Percentiles rank a stretch among this genome's conserved stretches.
Evolutionary conservation across 768 basidiomycete genomes (phyloP).

Genomic region (Cystofilobasidium bisporidii): DNA sequence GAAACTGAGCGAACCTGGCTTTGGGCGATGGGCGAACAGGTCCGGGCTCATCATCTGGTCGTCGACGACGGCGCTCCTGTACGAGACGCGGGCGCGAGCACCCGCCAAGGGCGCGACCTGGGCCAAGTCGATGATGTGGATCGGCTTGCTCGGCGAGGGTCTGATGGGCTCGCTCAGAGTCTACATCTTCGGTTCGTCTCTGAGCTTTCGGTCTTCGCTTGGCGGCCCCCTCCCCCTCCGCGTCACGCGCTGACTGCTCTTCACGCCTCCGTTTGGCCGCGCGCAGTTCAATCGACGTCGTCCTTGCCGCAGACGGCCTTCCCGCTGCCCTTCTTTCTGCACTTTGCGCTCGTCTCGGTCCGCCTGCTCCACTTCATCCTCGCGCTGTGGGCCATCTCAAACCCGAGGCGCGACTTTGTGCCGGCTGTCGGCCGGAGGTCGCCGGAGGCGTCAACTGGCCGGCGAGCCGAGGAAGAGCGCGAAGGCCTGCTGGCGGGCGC

Average conservation of each 20-base stretch:
- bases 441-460: not conserved
- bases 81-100: not conserved
- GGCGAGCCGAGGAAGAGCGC: not conserved
- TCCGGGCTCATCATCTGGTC: not conserved
- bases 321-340: conserved; percentile 22
- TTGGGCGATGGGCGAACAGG: not conserved
- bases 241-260: not conserved
- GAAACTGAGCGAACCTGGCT: too few relatives aligned
- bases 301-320: conserved; percentile 16
- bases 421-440: conserved; percentile 9
- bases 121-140: conserved; percentile 18
- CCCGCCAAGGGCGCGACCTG: conserved; percentile 6
- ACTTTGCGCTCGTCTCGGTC: conserved; percentile 16
- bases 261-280: not conserved
- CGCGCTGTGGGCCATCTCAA: conserved; percentile 15
- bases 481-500: not conserved
- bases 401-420: conserved; percentile 12
- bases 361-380: conserved; percentile 21
- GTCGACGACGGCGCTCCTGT: not conserved
- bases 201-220: not conserved
- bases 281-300: conserved; percentile 11
- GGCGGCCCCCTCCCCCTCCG: not conserved
- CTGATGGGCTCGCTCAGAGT: conserved; percentile 7
- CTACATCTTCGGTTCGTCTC: conserved; percentile 17
- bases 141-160: conserved; percentile 13